Evolutionary conservation across 176 grass and related monocot species (phyloP).

Genomic region (Rhipidocladum racemiflorum): DNA sequence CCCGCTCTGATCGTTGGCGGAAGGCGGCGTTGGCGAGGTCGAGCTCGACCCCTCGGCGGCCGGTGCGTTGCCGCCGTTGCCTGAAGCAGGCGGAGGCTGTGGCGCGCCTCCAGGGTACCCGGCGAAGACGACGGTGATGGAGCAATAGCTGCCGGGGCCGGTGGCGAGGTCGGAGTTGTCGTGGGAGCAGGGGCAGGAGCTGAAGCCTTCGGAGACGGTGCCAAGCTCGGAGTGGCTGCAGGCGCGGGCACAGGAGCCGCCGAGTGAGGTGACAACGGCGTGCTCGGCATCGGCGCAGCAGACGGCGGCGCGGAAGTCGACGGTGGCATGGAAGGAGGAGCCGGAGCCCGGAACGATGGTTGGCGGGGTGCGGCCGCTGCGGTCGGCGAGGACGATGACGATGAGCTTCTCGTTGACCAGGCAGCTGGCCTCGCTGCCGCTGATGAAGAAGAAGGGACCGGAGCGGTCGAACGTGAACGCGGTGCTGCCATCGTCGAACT

Average conservation of each 20-base stretch:
- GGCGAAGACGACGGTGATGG: background rate
- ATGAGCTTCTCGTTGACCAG: slow-evolving; percentile 49
- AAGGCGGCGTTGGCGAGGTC: slow-evolving; percentile 7
- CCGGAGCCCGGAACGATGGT: too few relatives aligned
- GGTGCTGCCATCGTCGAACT: slow-evolving; percentile 62
- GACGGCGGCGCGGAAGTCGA: too few relatives aligned
- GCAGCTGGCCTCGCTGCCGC: slow-evolving; percentile 53
- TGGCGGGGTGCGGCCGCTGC: slow-evolving; percentile 13
- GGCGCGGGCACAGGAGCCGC: background rate
- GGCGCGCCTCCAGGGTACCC: slow-evolving; percentile 13
- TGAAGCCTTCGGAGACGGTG: background rate
- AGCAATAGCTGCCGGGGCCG: background rate
- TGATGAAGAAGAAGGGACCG: slow-evolving; percentile 64
- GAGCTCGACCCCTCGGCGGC: background rate
- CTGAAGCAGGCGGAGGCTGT: slow-evolving; percentile 1
- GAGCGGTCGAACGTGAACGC: slow-evolving; percentile 50
- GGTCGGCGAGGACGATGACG: slow-evolving; percentile 46
- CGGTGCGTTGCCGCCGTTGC: background rate
- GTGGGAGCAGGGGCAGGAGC: background rate
- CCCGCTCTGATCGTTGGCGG: background rate
- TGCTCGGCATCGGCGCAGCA: too few relatives aligned
- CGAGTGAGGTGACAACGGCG: too few relatives aligned
- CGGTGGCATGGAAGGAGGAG: too few relatives aligned
- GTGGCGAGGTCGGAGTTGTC: slow-evolving; percentile 1
- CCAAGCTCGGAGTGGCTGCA: background rate